Percentiles rank a stretch among this genome's conserved stretches.
Evolutionary conservation across 129 eudicot species (phyloP).

Genomic region (Flaveria brownii): DNA sequence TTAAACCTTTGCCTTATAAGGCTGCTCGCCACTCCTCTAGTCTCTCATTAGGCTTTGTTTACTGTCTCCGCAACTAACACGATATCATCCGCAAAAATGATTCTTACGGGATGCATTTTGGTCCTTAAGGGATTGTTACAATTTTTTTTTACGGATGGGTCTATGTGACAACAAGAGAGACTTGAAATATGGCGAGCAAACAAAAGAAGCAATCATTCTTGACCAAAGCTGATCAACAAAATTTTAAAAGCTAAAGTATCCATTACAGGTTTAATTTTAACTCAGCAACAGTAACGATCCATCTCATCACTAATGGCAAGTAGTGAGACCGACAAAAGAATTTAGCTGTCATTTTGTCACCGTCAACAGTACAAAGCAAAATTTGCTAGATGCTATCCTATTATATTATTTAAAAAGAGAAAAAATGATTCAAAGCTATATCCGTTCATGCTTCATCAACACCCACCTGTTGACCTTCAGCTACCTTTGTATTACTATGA

Average conservation of each 20-base stretch:
- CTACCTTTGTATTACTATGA: background rate
- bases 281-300: background rate
- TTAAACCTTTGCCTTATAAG: no score
- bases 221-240: background rate
- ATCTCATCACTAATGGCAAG: background rate
- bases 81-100: no score
- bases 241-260: background rate
- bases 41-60: no score
- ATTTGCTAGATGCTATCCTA: background rate
- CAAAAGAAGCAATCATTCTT: no score
- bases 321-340: no score
- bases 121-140: no score
- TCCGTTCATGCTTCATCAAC: constrained; percentile 21
- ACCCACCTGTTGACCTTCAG: constrained; percentile 17
- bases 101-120: no score
- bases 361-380: background rate
- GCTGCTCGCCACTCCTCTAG: no score
- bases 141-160: no score
- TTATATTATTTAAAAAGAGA: background rate
- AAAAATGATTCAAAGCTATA: background rate
- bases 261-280: background rate
- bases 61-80: no score
- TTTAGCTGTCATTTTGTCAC: background rate
- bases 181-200: no score
- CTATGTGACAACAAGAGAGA: no score